Evolutionary conservation across 257 asterid species (phyloP), one percentile per base, ranked within the genome.

Genomic region (Capsicum rhomboideum): DNA sequence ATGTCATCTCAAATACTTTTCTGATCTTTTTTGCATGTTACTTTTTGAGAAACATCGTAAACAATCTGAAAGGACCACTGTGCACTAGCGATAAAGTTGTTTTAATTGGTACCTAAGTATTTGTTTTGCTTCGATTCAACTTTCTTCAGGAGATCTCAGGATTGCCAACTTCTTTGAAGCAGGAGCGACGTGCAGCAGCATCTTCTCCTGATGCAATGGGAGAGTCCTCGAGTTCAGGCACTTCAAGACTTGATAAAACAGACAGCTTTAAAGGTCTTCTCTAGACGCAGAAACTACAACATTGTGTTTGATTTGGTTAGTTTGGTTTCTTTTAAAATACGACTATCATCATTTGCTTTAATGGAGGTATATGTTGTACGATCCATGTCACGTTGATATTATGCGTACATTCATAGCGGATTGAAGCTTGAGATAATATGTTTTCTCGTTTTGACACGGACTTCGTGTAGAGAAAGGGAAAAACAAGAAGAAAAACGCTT

Each of bases 201-300:
- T 84, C 91, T 84, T 59, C 97, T 74, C 90, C 94, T 55, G 95
- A 91, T 68, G 86, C 85, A 56, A 87, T 87, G 92, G 97, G 97
- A 56, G 97, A 94, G 85, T 89, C 97, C 12, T 95, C 97, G 4
- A 92, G 94, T 89, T 94, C 99, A 44, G 98, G 95, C 81, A 88
- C 91, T 61, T 91, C 93, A 53, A 91, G 90, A 83, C 91, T 93
- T 46, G 98, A 92, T 64, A 90, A 92, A 87, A 21, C 89, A 7
- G 97, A 92, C 82, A 92, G 92, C 85, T 92, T 90, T 66, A 84
- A 89, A 88, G 92, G 88, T 74, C 63, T 88, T 74, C 63, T 88
- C 28, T 90, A 72, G 77, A 40, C 82, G 87, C 82, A 14, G 79
- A 59, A 46, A 69, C 80, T 55, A 71, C 46, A 68, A 82, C 31